Percentiles rank a stretch among this genome's conserved stretches.
Evolutionary conservation across 1,284 basidiomycete species (phyloP).

Genomic region (Tilletia indica): DNA sequence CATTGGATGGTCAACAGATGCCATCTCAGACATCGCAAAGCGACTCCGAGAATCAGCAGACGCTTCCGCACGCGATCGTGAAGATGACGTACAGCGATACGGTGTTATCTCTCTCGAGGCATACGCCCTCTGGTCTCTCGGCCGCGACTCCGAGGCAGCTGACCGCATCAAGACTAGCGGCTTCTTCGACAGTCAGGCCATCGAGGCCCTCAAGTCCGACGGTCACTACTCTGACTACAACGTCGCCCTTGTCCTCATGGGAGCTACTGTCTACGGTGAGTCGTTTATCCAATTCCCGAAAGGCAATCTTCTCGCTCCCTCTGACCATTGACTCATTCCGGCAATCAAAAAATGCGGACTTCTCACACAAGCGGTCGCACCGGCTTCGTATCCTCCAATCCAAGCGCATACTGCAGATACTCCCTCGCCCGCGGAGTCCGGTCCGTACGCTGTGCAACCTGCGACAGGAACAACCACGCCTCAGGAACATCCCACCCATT

Average conservation of each 20-base stretch:
- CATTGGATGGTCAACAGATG: conserved; percentile 40
- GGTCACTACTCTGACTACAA: conserved; percentile 34
- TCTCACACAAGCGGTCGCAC: conserved; percentile 16
- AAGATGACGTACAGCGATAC: conserved; percentile 12
- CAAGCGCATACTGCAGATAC: conserved; percentile 47
- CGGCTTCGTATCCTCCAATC: conserved; percentile 36
- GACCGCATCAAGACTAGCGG: conserved; percentile 41
- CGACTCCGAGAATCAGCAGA: conserved; percentile 31
- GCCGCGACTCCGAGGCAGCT: conserved; percentile 46
- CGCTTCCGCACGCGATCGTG: neutral
- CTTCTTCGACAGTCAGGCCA: conserved; percentile 38
- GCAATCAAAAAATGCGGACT: neutral
- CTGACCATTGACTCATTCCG: neutral
- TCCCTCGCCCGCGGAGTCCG: conserved; percentile 35
- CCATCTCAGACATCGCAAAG: conserved; percentile 29
- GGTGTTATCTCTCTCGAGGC: conserved; percentile 33
- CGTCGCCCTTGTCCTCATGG: conserved; percentile 39
- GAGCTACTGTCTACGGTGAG: conserved; percentile 42
- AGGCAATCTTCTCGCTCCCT: neutral
- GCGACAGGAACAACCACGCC: conserved; percentile 49
- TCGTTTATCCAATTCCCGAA: neutral
- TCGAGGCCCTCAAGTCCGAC: conserved; percentile 22
- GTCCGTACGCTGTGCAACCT: conserved; percentile 35
- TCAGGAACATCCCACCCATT: conserved; percentile 47
- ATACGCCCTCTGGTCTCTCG: conserved; percentile 43